Percentiles rank a stretch among this genome's conserved stretches.
Evolutionary conservation across 768 basidiomycete genomes (phyloP).

Genomic region (Leccinum sublutescens): DNA sequence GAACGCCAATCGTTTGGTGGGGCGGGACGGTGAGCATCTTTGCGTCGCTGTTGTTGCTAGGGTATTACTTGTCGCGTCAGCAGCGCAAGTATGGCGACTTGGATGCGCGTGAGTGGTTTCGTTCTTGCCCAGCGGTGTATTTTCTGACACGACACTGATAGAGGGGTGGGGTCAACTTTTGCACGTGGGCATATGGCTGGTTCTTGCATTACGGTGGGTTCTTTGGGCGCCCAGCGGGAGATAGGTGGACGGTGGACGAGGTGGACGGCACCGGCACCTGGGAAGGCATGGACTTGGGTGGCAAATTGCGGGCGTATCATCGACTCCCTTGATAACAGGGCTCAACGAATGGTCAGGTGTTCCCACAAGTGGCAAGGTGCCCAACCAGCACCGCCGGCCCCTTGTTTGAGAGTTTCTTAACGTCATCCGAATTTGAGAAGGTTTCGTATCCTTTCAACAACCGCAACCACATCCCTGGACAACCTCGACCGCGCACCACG

Average conservation of each 20-base stretch:
- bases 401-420: constrained; percentile 7
- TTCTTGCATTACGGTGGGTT: constrained; percentile 80
- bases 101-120: constrained; percentile 63
- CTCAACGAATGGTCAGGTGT: no score
- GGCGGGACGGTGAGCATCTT: constrained; percentile 66
- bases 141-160: constrained; percentile 25
- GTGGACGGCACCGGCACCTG: no score
- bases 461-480: constrained; percentile 28
- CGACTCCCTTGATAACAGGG: no score
- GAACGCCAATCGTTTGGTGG: constrained; percentile 93
- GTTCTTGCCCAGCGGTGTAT: neutral
- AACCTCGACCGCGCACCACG: constrained; percentile 23
- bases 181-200: constrained; percentile 93
- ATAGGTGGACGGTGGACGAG: no score
- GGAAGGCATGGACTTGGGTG: no score
- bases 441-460: constrained; percentile 53
- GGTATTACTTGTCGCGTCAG: constrained; percentile 71
- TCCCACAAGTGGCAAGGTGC: no score
- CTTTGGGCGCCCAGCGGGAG: no score
- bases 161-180: constrained; percentile 95
- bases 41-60: constrained; percentile 49
- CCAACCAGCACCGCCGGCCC: no score
- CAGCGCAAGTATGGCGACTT: constrained; percentile 93
- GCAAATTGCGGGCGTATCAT: no score
- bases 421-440: constrained; percentile 72